These are phyloP conservation scores for Blastomyces emzantsi DNA, from an alignment of 2,329 filamentous ascomycete genomes.

Conservation along the genomic window DNA sequence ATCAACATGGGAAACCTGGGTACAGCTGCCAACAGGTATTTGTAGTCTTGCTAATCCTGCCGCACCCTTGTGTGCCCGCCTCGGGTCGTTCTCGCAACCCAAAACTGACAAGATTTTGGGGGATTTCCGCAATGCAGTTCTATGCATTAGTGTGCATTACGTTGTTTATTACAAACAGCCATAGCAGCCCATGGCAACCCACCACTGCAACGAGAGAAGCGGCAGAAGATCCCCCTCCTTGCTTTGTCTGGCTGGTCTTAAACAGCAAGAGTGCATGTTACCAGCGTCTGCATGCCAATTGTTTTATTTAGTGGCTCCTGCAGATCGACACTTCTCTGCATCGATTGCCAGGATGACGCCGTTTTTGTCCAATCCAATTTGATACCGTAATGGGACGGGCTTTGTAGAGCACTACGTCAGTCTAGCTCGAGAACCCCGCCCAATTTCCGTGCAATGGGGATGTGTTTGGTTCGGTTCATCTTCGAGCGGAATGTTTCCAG, in stretches of 20 bases:
- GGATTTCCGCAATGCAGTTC: not conserved
- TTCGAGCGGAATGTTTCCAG: not conserved
- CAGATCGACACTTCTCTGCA: not conserved
- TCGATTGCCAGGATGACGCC: not conserved
- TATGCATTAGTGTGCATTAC: not conserved
- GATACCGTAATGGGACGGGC: not conserved
- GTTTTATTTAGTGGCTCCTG: not conserved
- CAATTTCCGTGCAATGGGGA: not conserved
- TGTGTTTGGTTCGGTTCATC: not conserved
- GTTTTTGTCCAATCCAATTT: not conserved
- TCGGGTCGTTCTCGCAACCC: not conserved
- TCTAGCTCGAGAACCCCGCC: not conserved
- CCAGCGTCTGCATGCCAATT: not conserved
- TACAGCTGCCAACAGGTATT: not conserved
- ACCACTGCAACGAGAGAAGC: not conserved
- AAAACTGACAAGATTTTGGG: not conserved
- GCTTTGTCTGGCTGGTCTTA: not conserved
- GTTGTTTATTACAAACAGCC: not conserved
- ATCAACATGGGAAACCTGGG: not conserved
- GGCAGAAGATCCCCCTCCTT: not conserved
- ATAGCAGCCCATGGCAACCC: not conserved
- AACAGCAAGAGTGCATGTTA: not conserved
- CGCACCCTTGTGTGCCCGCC: not conserved
- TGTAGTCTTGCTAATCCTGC: not conserved
- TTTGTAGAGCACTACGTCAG: not conserved